Conservation (phyloP, 306 rosid genomes). For the Cicer pinnatifidum region DNA sequence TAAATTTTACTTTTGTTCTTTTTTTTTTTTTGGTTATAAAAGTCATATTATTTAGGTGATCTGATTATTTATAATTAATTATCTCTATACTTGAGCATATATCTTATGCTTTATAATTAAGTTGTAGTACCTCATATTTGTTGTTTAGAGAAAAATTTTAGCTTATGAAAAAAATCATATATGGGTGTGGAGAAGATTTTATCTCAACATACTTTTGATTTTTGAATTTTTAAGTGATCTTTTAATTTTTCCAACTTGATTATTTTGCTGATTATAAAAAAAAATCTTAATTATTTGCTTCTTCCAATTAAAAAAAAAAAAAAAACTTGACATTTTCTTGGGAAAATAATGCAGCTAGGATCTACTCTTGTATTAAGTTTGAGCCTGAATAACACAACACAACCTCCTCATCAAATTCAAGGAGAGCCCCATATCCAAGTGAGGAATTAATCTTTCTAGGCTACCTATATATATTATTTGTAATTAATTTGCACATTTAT, state of each 20-base stretch:
- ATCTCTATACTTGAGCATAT: neutral
- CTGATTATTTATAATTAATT: no score
- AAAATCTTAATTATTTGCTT: neutral
- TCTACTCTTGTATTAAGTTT: constrained; percentile 44
- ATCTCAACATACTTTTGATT: neutral
- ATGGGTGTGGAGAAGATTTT: neutral
- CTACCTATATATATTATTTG: neutral
- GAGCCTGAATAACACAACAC: constrained; percentile 39
- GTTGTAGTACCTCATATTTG: neutral
- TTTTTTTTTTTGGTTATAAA: neutral
- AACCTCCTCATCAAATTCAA: constrained; percentile 3
- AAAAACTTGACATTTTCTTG: neutral
- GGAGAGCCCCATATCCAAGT: constrained; percentile 45
- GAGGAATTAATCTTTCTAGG: constrained; percentile 38
- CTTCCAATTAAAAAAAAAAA: neutral
- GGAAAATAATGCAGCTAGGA: constrained; percentile 44
- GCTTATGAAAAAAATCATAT: neutral
- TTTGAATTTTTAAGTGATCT: neutral
- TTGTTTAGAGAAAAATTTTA: neutral
- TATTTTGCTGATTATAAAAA: neutral
- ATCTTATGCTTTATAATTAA: neutral
- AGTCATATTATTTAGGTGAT: neutral
- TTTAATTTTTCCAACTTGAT: neutral
- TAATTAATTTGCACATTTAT: neutral
- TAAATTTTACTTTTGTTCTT: neutral